phyloP scores from a whole-genome alignment of 768 basidiomycete genomes.

The Tubosaeta brunneosetosa region DNA sequence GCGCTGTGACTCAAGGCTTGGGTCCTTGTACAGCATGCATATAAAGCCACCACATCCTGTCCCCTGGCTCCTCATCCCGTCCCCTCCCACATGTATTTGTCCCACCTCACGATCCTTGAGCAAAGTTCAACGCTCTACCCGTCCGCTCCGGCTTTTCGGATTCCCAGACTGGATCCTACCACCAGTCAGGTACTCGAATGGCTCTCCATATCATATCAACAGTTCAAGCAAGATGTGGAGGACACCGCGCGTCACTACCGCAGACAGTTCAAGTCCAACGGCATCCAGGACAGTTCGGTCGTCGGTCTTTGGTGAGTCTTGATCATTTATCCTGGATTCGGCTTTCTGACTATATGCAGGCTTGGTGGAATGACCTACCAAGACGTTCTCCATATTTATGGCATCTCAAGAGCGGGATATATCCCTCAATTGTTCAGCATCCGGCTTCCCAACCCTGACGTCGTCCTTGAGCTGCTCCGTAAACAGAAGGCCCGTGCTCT shows the following conservation, averaged over 20 bases:
- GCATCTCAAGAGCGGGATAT: slow-evolving; percentile 70
- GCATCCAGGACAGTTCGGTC: slow-evolving; percentile 52
- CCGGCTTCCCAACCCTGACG: slow-evolving; percentile 66
- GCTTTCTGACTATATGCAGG: slow-evolving; percentile 39
- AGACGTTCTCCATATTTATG: slow-evolving; percentile 71
- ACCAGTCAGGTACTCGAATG: slow-evolving; percentile 46
- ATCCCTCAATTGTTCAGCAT: slow-evolving; percentile 75
- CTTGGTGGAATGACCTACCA: slow-evolving; percentile 66
- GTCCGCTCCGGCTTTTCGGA: slow-evolving; percentile 52
- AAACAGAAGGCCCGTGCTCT: slow-evolving; percentile 60
- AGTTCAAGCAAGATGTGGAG: slow-evolving; percentile 65
- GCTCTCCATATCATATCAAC: slow-evolving; percentile 57
- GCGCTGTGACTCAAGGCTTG: slow-evolving; percentile 16
- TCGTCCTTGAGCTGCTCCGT: slow-evolving; percentile 66
- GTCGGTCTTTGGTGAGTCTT: slow-evolving; percentile 67
- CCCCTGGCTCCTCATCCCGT: slow-evolving; percentile 5
- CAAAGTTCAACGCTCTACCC: slow-evolving; percentile 48
- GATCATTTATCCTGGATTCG: not conserved
- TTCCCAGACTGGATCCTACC: slow-evolving; percentile 45
- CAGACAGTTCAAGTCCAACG: slow-evolving; percentile 39
- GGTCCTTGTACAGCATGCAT: slow-evolving; percentile 25
- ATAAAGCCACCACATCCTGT: slow-evolving; percentile 23
- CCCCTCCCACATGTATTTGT: slow-evolving; percentile 26
- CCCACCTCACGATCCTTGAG: slow-evolving; percentile 64
- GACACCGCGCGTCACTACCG: slow-evolving; percentile 62